Evolutionary conservation across 2,329 filamentous ascomycete genomes (phyloP).

Genomic region (Aspergillus tanneri): DNA sequence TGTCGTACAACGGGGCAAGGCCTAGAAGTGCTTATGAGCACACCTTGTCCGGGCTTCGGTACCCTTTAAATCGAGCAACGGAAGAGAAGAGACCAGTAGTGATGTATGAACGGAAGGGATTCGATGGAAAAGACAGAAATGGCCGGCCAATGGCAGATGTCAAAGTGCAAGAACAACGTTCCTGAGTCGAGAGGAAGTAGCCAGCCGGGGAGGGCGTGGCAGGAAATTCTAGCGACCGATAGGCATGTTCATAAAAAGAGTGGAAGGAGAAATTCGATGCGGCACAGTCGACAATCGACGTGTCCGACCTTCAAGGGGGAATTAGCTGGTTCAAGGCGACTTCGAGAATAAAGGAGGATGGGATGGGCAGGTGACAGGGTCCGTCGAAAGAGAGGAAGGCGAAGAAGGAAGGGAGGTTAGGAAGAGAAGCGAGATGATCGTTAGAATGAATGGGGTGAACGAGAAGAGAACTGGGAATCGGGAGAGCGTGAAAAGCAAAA

Average conservation of each 20-base stretch:
- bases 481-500: not conserved
- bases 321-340: not conserved
- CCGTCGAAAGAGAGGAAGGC: not conserved
- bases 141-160: slow-evolving; percentile 11
- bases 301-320: slow-evolving; percentile 6
- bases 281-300: slow-evolving; percentile 10
- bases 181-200: slow-evolving; percentile 17
- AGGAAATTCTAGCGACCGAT: slow-evolving; percentile 25
- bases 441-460: not conserved
- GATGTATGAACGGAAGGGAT: slow-evolving; percentile 12
- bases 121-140: not conserved
- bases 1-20: too few species aligned
- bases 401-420: not conserved
- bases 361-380: not conserved
- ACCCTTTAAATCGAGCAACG: slow-evolving; percentile 3
- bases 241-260: slow-evolving; percentile 24
- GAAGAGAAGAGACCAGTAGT: slow-evolving; percentile 9
- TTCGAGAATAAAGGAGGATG: not conserved
- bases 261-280: slow-evolving; percentile 1
- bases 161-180: slow-evolving; percentile 8
- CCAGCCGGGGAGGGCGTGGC: slow-evolving; percentile 26
- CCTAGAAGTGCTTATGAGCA: too few species aligned
- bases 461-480: not conserved
- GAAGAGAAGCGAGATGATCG: not conserved
- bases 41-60: too few species aligned